Evolutionary conservation across 2,329 filamentous ascomycete species (phyloP).

Genomic region (Pseudopyricularia javanii): DNA sequence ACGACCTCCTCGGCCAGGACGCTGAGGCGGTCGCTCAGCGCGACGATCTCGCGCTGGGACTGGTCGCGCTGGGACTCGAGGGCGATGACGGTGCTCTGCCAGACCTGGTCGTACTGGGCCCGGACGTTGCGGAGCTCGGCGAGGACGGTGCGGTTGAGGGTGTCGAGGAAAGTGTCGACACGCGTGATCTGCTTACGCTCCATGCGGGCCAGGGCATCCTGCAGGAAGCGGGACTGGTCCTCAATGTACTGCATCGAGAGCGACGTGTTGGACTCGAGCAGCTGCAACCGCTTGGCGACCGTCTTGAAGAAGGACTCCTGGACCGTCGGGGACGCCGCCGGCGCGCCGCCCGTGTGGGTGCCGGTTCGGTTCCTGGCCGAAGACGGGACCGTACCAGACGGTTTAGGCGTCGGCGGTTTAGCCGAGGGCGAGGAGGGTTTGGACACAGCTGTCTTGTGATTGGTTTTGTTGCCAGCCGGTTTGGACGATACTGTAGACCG

Average conservation of each 20-base stretch:
- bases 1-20: conserved; percentile 87
- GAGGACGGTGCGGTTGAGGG: conserved; percentile 78
- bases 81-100: conserved; percentile 89
- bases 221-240: conserved; percentile 81
- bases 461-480: conserved; percentile 4
- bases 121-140: conserved; percentile 67
- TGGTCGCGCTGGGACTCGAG: conserved; percentile 80
- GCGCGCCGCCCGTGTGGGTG: conserved; percentile 24
- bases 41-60: conserved; percentile 70
- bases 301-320: conserved; percentile 98
- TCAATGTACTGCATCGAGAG: conserved; percentile 93
- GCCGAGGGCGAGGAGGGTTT: conserved; percentile 10
- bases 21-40: conserved; percentile 67
- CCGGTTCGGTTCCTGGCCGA: conserved; percentile 9
- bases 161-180: conserved; percentile 67
- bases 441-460: not conserved
- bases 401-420: conserved; percentile 7
- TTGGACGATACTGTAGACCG: not conserved
- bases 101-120: conserved; percentile 87
- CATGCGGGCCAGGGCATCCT: conserved; percentile 74
- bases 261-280: conserved; percentile 85
- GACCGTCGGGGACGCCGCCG: conserved; percentile 59
- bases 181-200: conserved; percentile 82
- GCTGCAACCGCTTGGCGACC: conserved; percentile 81
- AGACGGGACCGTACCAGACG: conserved; percentile 12